A percentile compares a stretch with the other conserved stretches of the same genome.
phyloP scores from a whole-genome alignment of 1,139 yeast species.

The Debaryomycetaceae sp. region DNA sequence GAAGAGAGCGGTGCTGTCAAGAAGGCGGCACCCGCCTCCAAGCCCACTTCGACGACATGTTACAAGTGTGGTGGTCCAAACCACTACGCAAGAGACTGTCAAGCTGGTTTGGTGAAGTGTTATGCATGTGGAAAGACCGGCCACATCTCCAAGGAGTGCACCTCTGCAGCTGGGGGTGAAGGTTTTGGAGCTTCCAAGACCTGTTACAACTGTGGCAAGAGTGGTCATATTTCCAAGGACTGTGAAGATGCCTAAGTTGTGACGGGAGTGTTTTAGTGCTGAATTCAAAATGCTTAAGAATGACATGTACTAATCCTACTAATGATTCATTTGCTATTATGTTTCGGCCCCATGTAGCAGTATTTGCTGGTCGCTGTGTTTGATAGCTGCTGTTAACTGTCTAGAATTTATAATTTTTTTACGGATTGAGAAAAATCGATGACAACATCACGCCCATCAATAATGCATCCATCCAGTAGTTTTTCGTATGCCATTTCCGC shows the following conservation, averaged over 20 bases:
- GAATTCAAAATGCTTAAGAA: not conserved
- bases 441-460: constrained; percentile 61
- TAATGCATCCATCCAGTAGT: constrained; percentile 53
- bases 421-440: constrained; percentile 68
- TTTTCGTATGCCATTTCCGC: constrained; percentile 61
- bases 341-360: not conserved
- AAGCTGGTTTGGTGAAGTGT: constrained; percentile 72
- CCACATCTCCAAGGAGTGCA: constrained; percentile 84
- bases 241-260: constrained; percentile 16
- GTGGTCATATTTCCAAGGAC: constrained; percentile 36
- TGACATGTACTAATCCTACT: not conserved
- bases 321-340: not conserved
- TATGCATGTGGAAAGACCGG: constrained; percentile 91
- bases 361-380: not conserved
- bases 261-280: not conserved
- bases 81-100: constrained; percentile 91
- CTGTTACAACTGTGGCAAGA: constrained; percentile 43
- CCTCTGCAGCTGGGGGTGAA: constrained; percentile 42
- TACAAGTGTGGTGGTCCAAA: constrained; percentile 93
- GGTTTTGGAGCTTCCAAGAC: constrained; percentile 39
- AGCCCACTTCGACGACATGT: constrained; percentile 56
- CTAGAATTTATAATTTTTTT: constrained; percentile 9
- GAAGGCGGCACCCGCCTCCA: constrained; percentile 13
- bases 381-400: not conserved
- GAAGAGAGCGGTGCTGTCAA: constrained; percentile 17